Base-by-base conservation (phyloP, 2,329 filamentous ascomycete species). In the Ceratocystis harringtonii region DNA sequence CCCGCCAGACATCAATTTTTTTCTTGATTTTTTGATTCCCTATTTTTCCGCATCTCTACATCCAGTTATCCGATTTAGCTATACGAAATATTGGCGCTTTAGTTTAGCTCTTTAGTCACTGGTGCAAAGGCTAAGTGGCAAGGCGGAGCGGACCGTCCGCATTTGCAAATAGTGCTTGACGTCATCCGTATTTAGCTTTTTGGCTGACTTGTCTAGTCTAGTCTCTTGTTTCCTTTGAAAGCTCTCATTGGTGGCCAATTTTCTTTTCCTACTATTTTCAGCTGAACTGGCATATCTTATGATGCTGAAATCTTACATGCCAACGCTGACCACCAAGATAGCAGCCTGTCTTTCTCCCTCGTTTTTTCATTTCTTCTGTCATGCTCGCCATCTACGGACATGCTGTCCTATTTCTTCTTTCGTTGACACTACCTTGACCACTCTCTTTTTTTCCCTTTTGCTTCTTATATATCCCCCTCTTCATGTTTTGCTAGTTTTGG, bases 401-500 rank as follows among this genome's bases (percentile, higher is more conserved):
- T 15, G 36, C 41, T 32, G 25, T 8, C 19, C 6, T 19, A 58
- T 30, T n/a, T 62, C 32, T 45, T 48, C 41, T 55, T 58, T 12
- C 71, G 12, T 28, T 61, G 44, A 43, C 45, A 30, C 52, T 6
- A 25, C 10, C 28, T 52, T 50, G 45, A 36, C 32, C 41, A 25
- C 17, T 15, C 36, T 64, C 36, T 52, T 45, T 66, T 25, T 43
- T 50, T 63, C 41, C 30, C 45, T 64, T 48, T 41, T 12, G 32
- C 7, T 61, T 58, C 57, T 48, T 45, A 48, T 68, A 62, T 61
- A 66, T 55, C 48, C 61, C 50, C 19, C 6, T 66, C 30, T 64
- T 8, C 30, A 41, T 57, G 36, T 64, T 43, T 25, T 44, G 7
- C 48, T 44, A 36, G 19, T 58, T 57, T 61, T 57, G 43, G 32